A percentile compares a stretch with the other conserved stretches of the same genome.
Evolutionary conservation across 2,329 filamentous ascomycete species (phyloP).

Genomic region (Cyphellophora attinorum): DNA sequence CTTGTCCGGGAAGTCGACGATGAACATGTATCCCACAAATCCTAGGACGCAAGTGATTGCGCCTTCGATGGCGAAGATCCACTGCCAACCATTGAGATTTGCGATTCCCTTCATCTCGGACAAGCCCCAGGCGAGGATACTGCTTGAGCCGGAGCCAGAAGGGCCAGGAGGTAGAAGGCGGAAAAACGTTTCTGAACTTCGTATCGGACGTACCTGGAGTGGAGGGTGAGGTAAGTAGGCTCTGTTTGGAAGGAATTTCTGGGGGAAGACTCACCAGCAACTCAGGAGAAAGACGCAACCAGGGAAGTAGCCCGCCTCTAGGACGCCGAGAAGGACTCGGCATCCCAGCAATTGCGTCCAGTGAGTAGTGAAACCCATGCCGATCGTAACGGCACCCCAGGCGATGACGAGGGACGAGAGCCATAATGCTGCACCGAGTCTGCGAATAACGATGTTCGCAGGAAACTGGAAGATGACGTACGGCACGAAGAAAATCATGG

Average conservation of each 20-base stretch:
- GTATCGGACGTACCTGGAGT: conserved; percentile 27
- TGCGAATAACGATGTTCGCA: conserved; percentile 34
- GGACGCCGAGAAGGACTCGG: conserved; percentile 21
- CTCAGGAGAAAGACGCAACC: conserved; percentile 54
- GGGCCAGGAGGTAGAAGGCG: conserved; percentile 17
- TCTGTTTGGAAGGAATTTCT: conserved; percentile 7
- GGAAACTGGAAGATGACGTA: conserved; percentile 27
- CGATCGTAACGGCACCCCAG: conserved; percentile 23
- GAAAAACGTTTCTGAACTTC: conserved; percentile 24
- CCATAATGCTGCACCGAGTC: conserved; percentile 5
- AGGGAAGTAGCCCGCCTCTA: conserved; percentile 26
- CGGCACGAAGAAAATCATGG: conserved; percentile 22
- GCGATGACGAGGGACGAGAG: conserved; percentile 1
- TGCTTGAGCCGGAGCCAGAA: conserved; percentile 20
- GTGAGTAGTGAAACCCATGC: conserved; percentile 22
- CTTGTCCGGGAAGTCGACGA: conserved; percentile 30
- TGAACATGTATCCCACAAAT: conserved; percentile 23
- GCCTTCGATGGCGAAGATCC: conserved; percentile 22
- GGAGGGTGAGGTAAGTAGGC: conserved; percentile 27
- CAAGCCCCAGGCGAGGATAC: conserved; percentile 29
- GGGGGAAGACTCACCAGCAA: too few relatives aligned
- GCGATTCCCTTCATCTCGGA: conserved; percentile 19
- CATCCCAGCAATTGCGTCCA: conserved; percentile 17
- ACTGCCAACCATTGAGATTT: conserved; percentile 29
- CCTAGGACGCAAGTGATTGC: conserved; percentile 23